Conservation (phyloP, 176 grass and related monocot genomes). For the Guadua angustifolia region DNA sequence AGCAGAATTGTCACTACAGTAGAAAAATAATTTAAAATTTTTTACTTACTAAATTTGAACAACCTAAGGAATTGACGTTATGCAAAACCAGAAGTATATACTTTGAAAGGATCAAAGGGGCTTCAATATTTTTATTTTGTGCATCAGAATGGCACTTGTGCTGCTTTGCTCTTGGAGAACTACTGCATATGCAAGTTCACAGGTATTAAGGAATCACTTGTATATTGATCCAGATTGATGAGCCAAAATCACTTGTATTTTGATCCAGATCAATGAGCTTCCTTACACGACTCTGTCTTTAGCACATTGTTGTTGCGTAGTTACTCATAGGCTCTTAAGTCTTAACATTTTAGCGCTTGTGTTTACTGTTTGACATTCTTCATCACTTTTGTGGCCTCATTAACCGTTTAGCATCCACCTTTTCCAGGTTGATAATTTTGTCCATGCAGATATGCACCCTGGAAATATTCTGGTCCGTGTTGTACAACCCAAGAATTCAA, state of each 20-base stretch:
- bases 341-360: conserved; percentile 16
- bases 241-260: neutral
- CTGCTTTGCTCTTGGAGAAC: neutral
- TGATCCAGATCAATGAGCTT: conserved; percentile 14
- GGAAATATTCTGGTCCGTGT: conserved; percentile 97
- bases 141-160: conserved; percentile 10
- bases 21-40: conserved; percentile 8
- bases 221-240: conserved; percentile 5
- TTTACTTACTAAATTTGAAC: conserved; percentile 16
- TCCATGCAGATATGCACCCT: conserved; percentile 99
- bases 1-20: neutral
- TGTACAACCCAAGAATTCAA: conserved; percentile 56
- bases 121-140: conserved; percentile 31
- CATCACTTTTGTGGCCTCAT: neutral
- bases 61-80: conserved; percentile 8
- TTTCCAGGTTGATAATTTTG: conserved; percentile 97
- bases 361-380: conserved; percentile 26
- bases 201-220: neutral
- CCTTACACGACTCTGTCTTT: neutral
- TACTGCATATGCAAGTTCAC: neutral
- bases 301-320: conserved; percentile 15
- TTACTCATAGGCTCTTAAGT: conserved; percentile 3
- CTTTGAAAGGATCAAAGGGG: neutral
- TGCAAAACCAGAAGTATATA: neutral
- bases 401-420: conserved; percentile 7